Base-by-base conservation (phyloP, 2,329 filamentous ascomycete species). In the Hypoxylon sp. region DNA sequence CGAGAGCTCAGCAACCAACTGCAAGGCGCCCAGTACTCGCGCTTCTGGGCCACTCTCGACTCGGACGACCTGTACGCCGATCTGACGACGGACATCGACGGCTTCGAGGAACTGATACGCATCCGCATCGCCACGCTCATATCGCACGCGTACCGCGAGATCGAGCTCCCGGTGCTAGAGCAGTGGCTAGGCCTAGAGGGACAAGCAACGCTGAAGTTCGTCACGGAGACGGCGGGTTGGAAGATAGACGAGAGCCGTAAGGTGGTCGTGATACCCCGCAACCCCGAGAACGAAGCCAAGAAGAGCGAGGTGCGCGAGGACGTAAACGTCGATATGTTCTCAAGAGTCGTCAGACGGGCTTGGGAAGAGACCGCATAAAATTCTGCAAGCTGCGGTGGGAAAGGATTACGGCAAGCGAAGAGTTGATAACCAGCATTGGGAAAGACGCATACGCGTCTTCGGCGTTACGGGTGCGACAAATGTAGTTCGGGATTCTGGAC, bases 261-360 rank as follows among this genome's bases (percentile, higher is more conserved):
- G 38, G 72, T 79, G 38, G 88, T 97, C 63, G 85, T 86, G 75
- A 85, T 99, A 54, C 95, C 95, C 53, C 81, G 88, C 71, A 99
- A 99, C 81, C 91, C 95, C 73, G 95, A 99, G 79, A 97, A 97
- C 75, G 94, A 98, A 85, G 95, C 92, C 40, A 92, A 96, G 82
- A 95, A 95, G 77, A 89, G 92, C 35, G 90, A 97, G 75, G 96
- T 97, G 71, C 86, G 93, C 70, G 95, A 99, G 82, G 93, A 95
- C 66, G 95, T 99, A 72, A 92, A 90, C 77, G 88, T 96, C 58
- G 91, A 95, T 67, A 92, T 92, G 80, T 93, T 93, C 76, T 81
- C 86, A 48, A 83, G 91, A 67, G 87, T 96, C 61, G 86, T 97
- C 63, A 84, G 89, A 76, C 84, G 93, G 71, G 89, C 91, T 46